Evolutionary conservation across 352 stramenopile species (phyloP).

Genomic region (Plasmopara viticola): DNA sequence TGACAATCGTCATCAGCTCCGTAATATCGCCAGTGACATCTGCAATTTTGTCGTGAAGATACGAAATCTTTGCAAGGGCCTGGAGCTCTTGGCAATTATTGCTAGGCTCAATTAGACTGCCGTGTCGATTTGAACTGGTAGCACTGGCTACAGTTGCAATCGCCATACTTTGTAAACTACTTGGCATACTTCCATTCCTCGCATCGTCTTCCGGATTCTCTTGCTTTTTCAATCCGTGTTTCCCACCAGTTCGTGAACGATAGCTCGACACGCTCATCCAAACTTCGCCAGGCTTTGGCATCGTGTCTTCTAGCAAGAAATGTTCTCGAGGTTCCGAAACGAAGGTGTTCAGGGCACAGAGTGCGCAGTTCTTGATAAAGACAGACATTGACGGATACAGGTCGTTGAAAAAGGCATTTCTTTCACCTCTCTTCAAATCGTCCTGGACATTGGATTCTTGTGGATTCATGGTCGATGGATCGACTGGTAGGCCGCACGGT

Average conservation of each 20-base stretch:
- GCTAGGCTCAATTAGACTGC: slow-evolving; percentile 21
- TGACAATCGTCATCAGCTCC: slow-evolving; percentile 68
- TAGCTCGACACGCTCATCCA: slow-evolving; percentile 65
- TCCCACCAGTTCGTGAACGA: slow-evolving; percentile 28
- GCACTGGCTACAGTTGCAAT: slow-evolving; percentile 18
- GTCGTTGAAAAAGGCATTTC: slow-evolving; percentile 5
- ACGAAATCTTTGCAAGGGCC: slow-evolving; percentile 29
- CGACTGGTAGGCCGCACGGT: not conserved
- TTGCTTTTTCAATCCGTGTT: slow-evolving; percentile 29
- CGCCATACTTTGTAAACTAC: slow-evolving; percentile 17
- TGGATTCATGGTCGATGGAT: slow-evolving; percentile 4
- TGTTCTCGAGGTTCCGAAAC: slow-evolving; percentile 35
- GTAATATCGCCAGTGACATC: slow-evolving; percentile 44
- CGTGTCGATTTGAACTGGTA: slow-evolving; percentile 27
- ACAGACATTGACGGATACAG: slow-evolving; percentile 19
- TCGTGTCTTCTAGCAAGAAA: slow-evolving; percentile 66
- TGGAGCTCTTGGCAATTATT: slow-evolving; percentile 19
- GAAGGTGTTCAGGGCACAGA: slow-evolving; percentile 39
- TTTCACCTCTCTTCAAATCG: slow-evolving; percentile 1
- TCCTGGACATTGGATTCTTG: slow-evolving; percentile 11
- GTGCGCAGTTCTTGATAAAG: slow-evolving; percentile 55
- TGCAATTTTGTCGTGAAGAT: slow-evolving; percentile 41
- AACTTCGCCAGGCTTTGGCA: slow-evolving; percentile 70
- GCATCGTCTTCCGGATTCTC: slow-evolving; percentile 7
- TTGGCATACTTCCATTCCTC: slow-evolving; percentile 3